Evolutionary conservation across 2,329 filamentous ascomycete species (phyloP), one percentile per base, ranked within the genome.

Genomic region (Magnaporthiopsis poae): DNA sequence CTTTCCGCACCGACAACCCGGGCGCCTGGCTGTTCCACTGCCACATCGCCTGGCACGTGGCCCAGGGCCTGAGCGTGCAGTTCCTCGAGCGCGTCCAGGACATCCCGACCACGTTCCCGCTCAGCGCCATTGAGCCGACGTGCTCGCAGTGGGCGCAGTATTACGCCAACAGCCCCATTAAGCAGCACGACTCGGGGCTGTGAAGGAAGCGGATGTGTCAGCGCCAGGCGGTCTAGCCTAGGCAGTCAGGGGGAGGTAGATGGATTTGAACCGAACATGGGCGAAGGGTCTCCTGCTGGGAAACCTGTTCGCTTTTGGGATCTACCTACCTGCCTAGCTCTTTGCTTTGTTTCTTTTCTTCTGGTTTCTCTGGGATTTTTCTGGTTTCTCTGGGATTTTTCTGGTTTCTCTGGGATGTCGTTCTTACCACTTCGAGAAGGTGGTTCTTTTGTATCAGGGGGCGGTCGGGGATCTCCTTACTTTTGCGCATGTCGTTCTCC

Each of bases 11-110:
- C 0, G 78, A 84, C 70, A 83, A 84, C 68, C 82, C 81, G 0
- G 82, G 81, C 60, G 71, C 76, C 18, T 81, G 79, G 79, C 69
- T 79, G 63, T 73, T 81, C 71, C 79, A 81, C 69, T 81, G 79
- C 72, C 79, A 81, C 70, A 80, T 81, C 69, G 78, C 78, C 27
- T 82, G 77, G 80, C 82, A 84, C 71, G 75, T 80, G 15, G 74
- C 72, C 39, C 76, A 78, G 68, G 81, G 80, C 61, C 76, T 84
- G 4, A 80, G 77, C 5, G 71, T 83, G 61, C 82, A 84, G 72
- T 83, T 84, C 69, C 67, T 84, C 12, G 83, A 73, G 68, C 68
- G 69, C 21, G 66, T 69, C 12, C 31, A 29, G 12, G 68, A 69
- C 18, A 65, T 71, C 12, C n/a, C n/a, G 15, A 15, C 27, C 13